phyloP scores from a whole-genome alignment of 2,329 filamentous ascomycete species.

The Raffaelea arxii region DNA sequence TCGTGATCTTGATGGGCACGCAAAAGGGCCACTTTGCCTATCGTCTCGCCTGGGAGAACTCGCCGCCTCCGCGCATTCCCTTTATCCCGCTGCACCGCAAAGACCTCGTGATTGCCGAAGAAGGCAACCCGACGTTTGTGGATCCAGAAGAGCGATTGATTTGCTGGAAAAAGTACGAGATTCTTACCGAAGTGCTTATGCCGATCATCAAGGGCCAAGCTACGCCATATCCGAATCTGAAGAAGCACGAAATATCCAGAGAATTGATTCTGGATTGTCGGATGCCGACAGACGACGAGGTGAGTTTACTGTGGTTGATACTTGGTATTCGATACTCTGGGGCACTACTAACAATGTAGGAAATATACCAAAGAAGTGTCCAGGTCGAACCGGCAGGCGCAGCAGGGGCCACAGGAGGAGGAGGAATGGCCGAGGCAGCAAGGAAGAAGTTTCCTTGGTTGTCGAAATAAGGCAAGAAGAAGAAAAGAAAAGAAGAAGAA shows the following conservation, averaged over 20 bases:
- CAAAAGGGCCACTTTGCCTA: conserved; percentile 92
- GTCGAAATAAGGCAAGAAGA: conserved; percentile 31
- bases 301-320: conserved; percentile 32
- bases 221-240: conserved; percentile 65
- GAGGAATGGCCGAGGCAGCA: conserved; percentile 34
- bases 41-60: conserved; percentile 96
- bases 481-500: not conserved
- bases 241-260: conserved; percentile 58
- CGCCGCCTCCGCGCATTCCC: conserved; percentile 78
- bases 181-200: conserved; percentile 84
- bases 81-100: conserved; percentile 84
- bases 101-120: conserved; percentile 84
- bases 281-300: conserved; percentile 80
- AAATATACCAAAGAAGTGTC: conserved; percentile 54
- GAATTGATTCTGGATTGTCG: conserved; percentile 73
- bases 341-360: conserved; percentile 29
- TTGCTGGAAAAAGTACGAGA: conserved; percentile 98
- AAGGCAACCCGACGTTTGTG: conserved; percentile 85
- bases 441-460: conserved; percentile 63
- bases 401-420: conserved; percentile 8
- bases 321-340: not conserved
- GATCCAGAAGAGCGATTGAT: conserved; percentile 64
- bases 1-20: conserved; percentile 87
- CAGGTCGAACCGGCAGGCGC: conserved; percentile 40
- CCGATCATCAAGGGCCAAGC: conserved; percentile 89